phyloP scores from a whole-genome alignment of 1,139 yeast species.

The Suhomyces coccinellae region DNA sequence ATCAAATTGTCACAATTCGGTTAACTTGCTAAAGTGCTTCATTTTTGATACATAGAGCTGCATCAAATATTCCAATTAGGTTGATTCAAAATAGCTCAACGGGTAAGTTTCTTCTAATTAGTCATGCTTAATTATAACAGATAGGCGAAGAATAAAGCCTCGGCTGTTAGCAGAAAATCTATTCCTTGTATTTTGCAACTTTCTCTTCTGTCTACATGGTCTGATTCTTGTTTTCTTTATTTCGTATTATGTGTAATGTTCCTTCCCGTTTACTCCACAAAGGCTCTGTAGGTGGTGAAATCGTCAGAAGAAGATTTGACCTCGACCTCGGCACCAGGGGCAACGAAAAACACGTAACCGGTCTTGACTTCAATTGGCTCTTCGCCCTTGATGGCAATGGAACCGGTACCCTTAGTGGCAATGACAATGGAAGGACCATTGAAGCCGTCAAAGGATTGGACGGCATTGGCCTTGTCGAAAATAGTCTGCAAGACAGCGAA shows the following conservation, averaged over 20 bases:
- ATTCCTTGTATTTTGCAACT: no score
- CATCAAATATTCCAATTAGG: no score
- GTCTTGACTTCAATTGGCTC: constrained; percentile 48
- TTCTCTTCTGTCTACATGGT: neutral
- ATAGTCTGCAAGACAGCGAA: constrained; percentile 84
- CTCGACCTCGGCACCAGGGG: constrained; percentile 69
- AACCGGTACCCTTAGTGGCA: constrained; percentile 79
- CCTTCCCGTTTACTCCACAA: constrained; percentile 56
- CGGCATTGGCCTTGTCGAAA: constrained; percentile 48
- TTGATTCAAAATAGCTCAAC: no score
- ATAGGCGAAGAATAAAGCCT: no score
- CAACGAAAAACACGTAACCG: constrained; percentile 84
- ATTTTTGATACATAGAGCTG: no score
- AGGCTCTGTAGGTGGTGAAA: constrained; percentile 84
- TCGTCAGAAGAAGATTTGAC: constrained; percentile 53
- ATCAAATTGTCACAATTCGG: no score
- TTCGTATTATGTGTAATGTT: no score
- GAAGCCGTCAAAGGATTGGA: constrained; percentile 53
- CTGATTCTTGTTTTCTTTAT: neutral
- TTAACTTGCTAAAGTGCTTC: no score
- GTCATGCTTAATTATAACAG: no score
- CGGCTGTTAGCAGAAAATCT: no score
- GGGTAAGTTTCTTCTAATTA: no score
- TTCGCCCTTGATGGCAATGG: constrained; percentile 45
- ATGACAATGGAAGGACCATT: constrained; percentile 89